These are phyloP conservation scores for Tetragonia tetragonoides DNA, from an alignment of 148 eudicot genomes.

Conservation along the genomic window DNA sequence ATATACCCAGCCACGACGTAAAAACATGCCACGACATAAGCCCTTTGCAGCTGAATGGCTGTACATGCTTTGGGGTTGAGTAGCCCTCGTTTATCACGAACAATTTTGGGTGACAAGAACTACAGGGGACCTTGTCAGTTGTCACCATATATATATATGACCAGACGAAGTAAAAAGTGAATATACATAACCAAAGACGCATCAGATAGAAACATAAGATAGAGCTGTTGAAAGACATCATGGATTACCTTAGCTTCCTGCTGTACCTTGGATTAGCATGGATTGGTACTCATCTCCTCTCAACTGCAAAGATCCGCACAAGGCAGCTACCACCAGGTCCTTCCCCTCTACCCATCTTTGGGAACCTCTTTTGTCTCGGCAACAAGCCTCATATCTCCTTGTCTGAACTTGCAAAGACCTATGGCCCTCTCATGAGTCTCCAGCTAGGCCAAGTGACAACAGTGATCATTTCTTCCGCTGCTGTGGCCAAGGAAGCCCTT, in stretches of 20 bases:
- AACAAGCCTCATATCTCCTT: slow-evolving; percentile 46
- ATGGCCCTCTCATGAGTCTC: slow-evolving; percentile 48
- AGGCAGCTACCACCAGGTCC: slow-evolving; percentile 52
- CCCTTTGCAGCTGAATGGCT: too few relatives aligned
- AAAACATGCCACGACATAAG: too few relatives aligned
- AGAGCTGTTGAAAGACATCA: background rate
- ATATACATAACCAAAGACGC: background rate
- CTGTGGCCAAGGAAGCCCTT: slow-evolving; percentile 50
- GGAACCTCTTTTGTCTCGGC: slow-evolving; percentile 52
- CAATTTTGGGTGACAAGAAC: too few relatives aligned
- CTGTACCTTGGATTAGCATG: slow-evolving; percentile 10
- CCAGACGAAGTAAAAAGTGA: background rate
- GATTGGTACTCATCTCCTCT: slow-evolving; percentile 9
- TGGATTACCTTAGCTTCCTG: slow-evolving; percentile 25
- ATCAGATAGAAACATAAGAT: background rate
- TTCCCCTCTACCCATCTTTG: slow-evolving; percentile 53
- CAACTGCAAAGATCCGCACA: slow-evolving; percentile 1
- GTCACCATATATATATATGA: too few relatives aligned
- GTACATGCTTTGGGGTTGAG: too few relatives aligned
- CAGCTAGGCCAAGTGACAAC: slow-evolving; percentile 40
- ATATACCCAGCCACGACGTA: too few relatives aligned
- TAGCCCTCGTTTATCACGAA: too few relatives aligned
- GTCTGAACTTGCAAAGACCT: slow-evolving; percentile 37
- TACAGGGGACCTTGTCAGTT: too few relatives aligned
- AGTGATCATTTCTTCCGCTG: slow-evolving; percentile 43